Base-by-base conservation (phyloP, 345 rosid genomes). In the Eucalyptus pauciflora region DNA sequence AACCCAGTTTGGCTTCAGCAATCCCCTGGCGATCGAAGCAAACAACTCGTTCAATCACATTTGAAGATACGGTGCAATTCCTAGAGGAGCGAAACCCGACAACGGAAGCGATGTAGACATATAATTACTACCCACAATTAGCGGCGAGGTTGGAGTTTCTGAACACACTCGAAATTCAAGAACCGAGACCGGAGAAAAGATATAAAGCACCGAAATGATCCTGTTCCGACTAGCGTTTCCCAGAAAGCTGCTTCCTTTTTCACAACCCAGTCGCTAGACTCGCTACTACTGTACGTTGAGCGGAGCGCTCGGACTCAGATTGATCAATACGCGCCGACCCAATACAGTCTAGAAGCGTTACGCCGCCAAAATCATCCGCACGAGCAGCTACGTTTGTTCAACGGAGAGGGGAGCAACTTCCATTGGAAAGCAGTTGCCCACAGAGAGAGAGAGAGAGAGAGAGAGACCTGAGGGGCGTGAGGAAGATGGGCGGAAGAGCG, bases 1-100 rank as follows among this genome's bases (percentile, higher is more conserved):
- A 91, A 13, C 87, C 91, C 76, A 87, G 80, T 91, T 92, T 90
- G 27, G 91, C 85, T 17, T 86, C 89, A 50, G 94, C 49, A 58
- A 85, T 87, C 15, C 87, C 88, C 99, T 96, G 90, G 29, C 87
- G 1, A 88, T 76, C 83, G 5, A 43, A 76, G 1, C 6, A 4
- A 71, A 5, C 1, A 37, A 71, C 25, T 6, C 4, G 27, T 76
- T 37, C 83, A 3, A 76, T 20, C 46, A 3, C 7, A 76, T 20
- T 76, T 6, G 83, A 37, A 76, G 48, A 37, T 20, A 20, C 2
- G 48, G 48, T 76, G 48, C 83, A 71, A 71, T 18, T 69, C 24
- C 45, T 71, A 71, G 79, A 1, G 22, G 41, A 67, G 6, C 22
- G 18, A 71, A 71, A 17, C 41, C 81, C 45, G 45, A 33, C 45